A percentile compares a stretch with the other conserved stretches of the same genome.
These are phyloP conservation scores for Cyberlindnera mississippiensis DNA, from an alignment of 805 yeast species.

Conservation along the genomic window DNA sequence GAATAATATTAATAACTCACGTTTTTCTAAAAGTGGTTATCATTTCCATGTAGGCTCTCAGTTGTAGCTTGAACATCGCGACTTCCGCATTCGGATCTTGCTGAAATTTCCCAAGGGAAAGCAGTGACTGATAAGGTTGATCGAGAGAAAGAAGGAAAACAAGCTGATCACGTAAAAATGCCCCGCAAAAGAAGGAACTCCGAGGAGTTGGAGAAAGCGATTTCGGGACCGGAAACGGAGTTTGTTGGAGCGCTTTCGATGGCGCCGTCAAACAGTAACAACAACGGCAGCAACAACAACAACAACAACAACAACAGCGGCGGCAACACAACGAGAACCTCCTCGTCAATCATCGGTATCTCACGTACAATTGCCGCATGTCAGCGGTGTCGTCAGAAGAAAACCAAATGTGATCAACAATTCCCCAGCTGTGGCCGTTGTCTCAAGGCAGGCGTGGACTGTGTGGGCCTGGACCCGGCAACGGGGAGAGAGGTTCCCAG, in stretches of 20 bases:
- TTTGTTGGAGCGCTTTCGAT: slow-evolving; percentile 12
- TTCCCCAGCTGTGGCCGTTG: slow-evolving; percentile 57
- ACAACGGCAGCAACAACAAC: not conserved
- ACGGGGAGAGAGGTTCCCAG: slow-evolving; percentile 86
- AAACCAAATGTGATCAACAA: slow-evolving; percentile 58
- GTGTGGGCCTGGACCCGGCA: slow-evolving; percentile 83
- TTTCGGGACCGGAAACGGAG: slow-evolving; percentile 6
- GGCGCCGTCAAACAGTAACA: not conserved
- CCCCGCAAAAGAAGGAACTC: slow-evolving; percentile 9
- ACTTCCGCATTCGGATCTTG: no score
- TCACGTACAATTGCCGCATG: slow-evolving; percentile 79
- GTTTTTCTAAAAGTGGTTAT: no score
- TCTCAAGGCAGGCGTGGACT: slow-evolving; percentile 58
- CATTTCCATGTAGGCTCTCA: no score
- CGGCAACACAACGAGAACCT: slow-evolving; percentile 10
- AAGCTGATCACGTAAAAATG: not conserved
- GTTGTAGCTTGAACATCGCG: no score
- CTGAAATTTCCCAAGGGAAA: no score
- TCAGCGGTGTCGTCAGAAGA: slow-evolving; percentile 70
- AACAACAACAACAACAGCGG: not conserved
- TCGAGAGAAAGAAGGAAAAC: not conserved
- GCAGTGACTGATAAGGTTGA: no score
- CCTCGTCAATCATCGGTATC: slow-evolving; percentile 36
- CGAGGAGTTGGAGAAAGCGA: slow-evolving; percentile 1
- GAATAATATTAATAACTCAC: no score